Evolutionary conservation across 73 alveolate genomes (phyloP), one percentile per base, ranked within the genome.

Genomic region (Paramecium pentaurelia): DNA sequence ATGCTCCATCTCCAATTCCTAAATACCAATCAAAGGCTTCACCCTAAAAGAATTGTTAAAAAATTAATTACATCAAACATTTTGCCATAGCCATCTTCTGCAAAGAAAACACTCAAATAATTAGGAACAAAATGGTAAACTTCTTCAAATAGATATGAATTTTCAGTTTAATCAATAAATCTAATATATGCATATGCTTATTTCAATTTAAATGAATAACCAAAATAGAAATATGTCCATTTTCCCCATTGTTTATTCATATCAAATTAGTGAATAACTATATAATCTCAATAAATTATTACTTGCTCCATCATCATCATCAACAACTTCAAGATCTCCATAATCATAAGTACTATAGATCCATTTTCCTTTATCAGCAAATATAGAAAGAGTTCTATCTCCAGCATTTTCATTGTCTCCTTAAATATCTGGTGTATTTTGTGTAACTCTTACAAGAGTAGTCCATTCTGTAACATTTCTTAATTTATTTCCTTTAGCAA

Each of bases 1-100:
- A 75, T 75, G 88, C 88, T 34, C 88, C 88, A 37, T 75, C 88
- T 75, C 88, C 88, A 14, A 75, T 37, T 1, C 88, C 88, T 22
- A 75, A 75, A 75, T 75, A 75, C 88, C 88, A 75, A 18, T 75
- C 88, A 37, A 75, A 75, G 14, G 60, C 60, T 22, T 30, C 60
- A 34, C 88, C 88, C 88, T 75, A 37, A 12, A 80, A 42, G n/a
- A 54, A 11, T 0, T 37, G n/a, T 36, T 34, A 34, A 36, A 37
- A 16, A 14, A 32, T 10, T 37, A 0, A 9, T n/a, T 75, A 75
- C 88, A 34, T 75, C 34, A n/a, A 75, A 75, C 49, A 45, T 37
- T n/a, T 40, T 75, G 22, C 60, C 34, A 20, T 34, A 75, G 8
- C 38, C 60, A 40, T 75, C 88, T 12, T 75, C 88, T 36, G 68